Conservation (phyloP, 192 early-diverging fungal species). For the Piromyces sp. region DNA sequence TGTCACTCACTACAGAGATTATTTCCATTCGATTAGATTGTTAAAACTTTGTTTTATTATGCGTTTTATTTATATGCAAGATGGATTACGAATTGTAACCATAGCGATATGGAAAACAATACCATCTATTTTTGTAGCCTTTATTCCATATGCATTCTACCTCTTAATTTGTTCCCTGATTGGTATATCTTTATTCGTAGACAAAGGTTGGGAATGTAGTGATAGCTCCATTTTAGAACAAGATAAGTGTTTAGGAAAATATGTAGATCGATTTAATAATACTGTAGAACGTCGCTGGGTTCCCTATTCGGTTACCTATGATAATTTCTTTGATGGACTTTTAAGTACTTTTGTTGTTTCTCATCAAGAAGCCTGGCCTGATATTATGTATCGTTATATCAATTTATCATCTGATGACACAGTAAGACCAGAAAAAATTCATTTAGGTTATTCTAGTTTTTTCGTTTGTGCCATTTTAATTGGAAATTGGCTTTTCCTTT, state of each 20-base stretch:
- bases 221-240: neutral
- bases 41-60: neutral
- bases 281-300: neutral
- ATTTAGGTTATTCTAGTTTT: neutral
- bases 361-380: neutral
- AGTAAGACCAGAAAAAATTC: neutral
- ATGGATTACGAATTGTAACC: neutral
- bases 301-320: neutral
- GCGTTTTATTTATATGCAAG: neutral
- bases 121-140: neutral
- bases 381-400: neutral
- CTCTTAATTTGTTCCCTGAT: neutral
- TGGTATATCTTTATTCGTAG: neutral
- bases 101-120: neutral
- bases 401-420: neutral
- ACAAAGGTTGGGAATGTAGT: neutral
- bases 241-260: neutral
- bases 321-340: neutral
- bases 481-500: neutral
- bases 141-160: neutral
- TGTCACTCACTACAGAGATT: neutral
- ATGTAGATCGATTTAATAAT: neutral
- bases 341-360: neutral
- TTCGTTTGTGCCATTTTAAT: neutral
- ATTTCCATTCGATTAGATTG: neutral